Conservation (phyloP, 139 green algal species). For the Diplosphaera chodatii region DNA sequence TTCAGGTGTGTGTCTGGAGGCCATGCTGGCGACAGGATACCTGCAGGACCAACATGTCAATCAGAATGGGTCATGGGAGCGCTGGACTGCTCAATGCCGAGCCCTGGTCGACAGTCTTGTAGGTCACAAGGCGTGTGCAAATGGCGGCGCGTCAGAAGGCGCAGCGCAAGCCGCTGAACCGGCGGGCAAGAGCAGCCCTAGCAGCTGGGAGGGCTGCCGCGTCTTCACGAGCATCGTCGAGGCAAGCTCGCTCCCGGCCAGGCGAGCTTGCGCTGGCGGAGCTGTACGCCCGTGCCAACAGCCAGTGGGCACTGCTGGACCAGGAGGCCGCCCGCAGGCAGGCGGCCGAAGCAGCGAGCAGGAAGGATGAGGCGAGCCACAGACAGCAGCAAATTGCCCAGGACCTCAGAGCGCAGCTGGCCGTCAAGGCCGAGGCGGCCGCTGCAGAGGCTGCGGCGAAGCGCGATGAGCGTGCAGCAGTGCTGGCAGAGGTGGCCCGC, state of each 20-base stretch:
- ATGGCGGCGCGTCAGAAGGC: background rate
- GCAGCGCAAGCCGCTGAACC: background rate
- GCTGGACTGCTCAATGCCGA: too few species aligned
- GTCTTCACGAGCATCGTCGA: too few species aligned
- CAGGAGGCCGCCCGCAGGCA: slow-evolving; percentile 1
- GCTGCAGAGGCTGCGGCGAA: background rate
- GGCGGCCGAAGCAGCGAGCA: background rate
- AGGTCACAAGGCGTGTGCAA: too few species aligned
- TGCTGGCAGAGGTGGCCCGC: background rate
- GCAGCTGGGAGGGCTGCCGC: background rate
- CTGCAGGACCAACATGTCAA: too few species aligned
- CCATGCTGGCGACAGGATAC: too few species aligned
- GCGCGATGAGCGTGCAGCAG: background rate
- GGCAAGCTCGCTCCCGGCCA: background rate
- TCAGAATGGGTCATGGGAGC: too few species aligned
- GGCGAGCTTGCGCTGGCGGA: background rate
- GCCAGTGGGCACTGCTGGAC: slow-evolving; percentile 11
- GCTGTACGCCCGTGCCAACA: slow-evolving; percentile 1
- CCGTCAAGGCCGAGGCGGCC: background rate
- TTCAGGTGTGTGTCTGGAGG: too few species aligned
- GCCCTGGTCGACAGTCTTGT: background rate
- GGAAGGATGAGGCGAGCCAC: background rate
- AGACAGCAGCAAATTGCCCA: background rate
- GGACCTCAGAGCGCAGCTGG: background rate
- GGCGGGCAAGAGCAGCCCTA: background rate